Evolutionary conservation across 768 basidiomycete species (phyloP), one percentile per base, ranked within the genome.

Genomic region (Boletus rex-veris): DNA sequence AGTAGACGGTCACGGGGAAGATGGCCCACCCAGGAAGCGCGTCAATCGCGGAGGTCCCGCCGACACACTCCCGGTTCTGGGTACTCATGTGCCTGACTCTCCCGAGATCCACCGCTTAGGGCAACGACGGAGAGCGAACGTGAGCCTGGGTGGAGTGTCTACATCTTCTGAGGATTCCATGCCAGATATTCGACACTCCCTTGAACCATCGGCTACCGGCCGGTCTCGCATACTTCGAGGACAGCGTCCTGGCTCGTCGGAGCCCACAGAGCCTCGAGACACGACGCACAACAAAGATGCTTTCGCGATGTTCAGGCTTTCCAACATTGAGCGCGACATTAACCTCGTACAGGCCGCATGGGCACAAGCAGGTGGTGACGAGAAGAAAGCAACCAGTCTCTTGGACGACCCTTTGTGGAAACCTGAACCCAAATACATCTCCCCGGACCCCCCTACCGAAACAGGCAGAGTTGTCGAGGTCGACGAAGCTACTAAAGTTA

Each of bases 21-120:
- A 80, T 15, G 86, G 82, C 14, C 86, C 83, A 37, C 88, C 88
- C 46, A 82, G 84, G 54, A 91, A 91, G 73, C 82, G 82, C 60
- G 63, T 82, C 38, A 84, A 89, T 65, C 75, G 74, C 55, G 84
- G 84, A 28, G 68, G 71, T 46, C 69, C 73, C 24, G 54, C 71
- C 40, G 72, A 75, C 64, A 54, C 71, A 50, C 68, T 68, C 35
- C 61, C 59, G 21, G 57, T 64, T 30, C 44, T 56, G 24, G 53
- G 53, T 48, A 31, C 54, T 21, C 51, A 50, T 44, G 40, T 56
- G 12, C 81, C 83, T 40, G 75, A 72, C 36, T 86, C 88, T 16
- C 87, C 88, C 14, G 80, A 79, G 36, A 74, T 86, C 37, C 77
- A 78, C 52, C 77, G 78, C 46, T 70, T 75, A 18, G 81, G 77